Evolutionary conservation across 1,284 basidiomycete genomes (phyloP).

Genomic region (Boletus sp.): DNA sequence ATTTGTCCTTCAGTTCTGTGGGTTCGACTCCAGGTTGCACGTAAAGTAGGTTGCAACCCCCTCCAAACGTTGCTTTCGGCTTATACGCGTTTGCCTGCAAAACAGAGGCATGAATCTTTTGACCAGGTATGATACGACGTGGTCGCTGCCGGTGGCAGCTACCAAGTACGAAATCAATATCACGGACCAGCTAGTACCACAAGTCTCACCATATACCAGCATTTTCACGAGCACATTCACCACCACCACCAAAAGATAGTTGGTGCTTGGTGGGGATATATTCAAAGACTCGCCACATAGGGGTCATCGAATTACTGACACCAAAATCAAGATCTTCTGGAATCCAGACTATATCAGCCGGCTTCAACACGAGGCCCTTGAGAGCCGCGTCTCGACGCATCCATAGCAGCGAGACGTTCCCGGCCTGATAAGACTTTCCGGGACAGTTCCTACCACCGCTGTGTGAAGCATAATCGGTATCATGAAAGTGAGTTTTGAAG

Average conservation of each 20-base stretch:
- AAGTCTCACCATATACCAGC: slow-evolving; percentile 19
- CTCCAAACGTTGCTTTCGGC: slow-evolving; percentile 25
- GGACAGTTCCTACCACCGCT: slow-evolving; percentile 24
- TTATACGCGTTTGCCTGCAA: slow-evolving; percentile 25
- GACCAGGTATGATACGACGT: slow-evolving; percentile 31
- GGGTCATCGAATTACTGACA: slow-evolving; percentile 19
- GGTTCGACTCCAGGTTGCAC: slow-evolving; percentile 6
- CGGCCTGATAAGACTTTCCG: slow-evolving; percentile 18
- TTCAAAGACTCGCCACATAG: slow-evolving; percentile 23
- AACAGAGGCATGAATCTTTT: slow-evolving; percentile 31
- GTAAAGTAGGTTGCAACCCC: slow-evolving; percentile 26
- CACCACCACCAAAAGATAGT: slow-evolving; percentile 17
- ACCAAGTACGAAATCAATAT: neutral
- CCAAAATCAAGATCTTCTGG: slow-evolving; percentile 26
- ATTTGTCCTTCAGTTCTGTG: neutral
- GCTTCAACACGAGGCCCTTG: slow-evolving; percentile 20
- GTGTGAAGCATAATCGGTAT: neutral
- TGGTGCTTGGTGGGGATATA: slow-evolving; percentile 29
- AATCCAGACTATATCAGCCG: slow-evolving; percentile 26
- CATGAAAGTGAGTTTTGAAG: neutral
- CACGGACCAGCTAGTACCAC: neutral
- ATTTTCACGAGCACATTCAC: slow-evolving; percentile 12
- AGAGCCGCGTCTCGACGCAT: slow-evolving; percentile 26
- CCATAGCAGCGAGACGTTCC: slow-evolving; percentile 28
- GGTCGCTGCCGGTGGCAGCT: slow-evolving; percentile 21